These are phyloP conservation scores for Neurospora discreta DNA, from an alignment of 495 filamentous ascomycete species.

Conservation along the genomic window DNA sequence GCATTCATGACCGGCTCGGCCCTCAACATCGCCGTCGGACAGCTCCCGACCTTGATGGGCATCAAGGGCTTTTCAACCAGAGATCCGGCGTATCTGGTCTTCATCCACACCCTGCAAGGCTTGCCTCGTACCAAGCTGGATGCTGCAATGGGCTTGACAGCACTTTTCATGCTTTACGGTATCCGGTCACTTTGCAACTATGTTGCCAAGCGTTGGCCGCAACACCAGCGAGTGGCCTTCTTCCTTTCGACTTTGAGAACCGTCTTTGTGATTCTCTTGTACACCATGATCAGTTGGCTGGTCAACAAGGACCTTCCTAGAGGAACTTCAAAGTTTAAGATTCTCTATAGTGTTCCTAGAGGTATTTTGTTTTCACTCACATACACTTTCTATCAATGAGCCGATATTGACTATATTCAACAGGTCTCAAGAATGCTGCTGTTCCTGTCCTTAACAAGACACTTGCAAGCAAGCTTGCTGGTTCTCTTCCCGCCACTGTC, in stretches of 20 bases:
- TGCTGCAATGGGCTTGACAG: slow-evolving; percentile 82
- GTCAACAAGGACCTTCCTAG: slow-evolving; percentile 49
- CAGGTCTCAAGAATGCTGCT: slow-evolving; percentile 69
- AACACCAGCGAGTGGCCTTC: slow-evolving; percentile 67
- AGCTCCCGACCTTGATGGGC: slow-evolving; percentile 77
- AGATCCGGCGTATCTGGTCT: slow-evolving; percentile 68
- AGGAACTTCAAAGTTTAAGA: slow-evolving; percentile 46
- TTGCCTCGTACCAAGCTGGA: slow-evolving; percentile 58
- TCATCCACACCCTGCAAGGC: slow-evolving; percentile 79
- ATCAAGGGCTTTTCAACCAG: slow-evolving; percentile 66
- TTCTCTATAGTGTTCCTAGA: slow-evolving; percentile 67
- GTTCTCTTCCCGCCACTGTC: slow-evolving; percentile 40
- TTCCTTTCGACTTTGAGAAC: slow-evolving; percentile 82
- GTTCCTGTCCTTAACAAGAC: slow-evolving; percentile 54
- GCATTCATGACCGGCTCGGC: slow-evolving; percentile 99
- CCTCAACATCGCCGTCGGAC: slow-evolving; percentile 80
- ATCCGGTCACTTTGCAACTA: slow-evolving; percentile 62
- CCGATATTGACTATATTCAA: slow-evolving; percentile 2
- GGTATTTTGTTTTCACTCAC: slow-evolving; percentile 35
- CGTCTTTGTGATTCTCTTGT: slow-evolving; percentile 85
- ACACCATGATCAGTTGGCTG: slow-evolving; percentile 83
- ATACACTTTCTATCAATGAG: no score
- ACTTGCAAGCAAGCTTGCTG: slow-evolving; percentile 17
- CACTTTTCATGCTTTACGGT: slow-evolving; percentile 70
- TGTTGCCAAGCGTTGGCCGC: slow-evolving; percentile 56